Evolutionary conservation across 2,329 filamentous ascomycete species (phyloP), one percentile per base, ranked within the genome.

Genomic region (Beauveria sp.): DNA sequence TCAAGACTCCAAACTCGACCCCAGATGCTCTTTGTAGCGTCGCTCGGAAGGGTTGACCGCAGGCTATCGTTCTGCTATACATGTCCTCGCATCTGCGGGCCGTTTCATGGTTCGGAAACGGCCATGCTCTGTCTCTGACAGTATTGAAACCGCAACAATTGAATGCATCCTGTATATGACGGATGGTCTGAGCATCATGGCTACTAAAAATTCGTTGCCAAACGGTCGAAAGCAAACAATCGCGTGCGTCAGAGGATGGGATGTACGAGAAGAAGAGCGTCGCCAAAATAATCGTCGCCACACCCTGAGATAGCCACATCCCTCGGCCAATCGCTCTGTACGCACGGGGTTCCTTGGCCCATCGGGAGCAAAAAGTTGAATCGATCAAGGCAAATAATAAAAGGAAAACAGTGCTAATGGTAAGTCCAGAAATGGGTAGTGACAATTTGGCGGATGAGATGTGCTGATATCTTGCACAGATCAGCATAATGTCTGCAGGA

Each of bases 111-210:
- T 6, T 38, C 34, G 34, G 12, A 38, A 38, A 38, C 34, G 34
- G 34, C 34, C 34, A 38, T 16, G 34, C 34, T 16, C 34, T 38
- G 34, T 38, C 34, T 38, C 34, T 38, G 34, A 38, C 34, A 6
- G 75, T 80, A 56, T 76, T 77, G 51, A 88, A 77, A 1, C 87
- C 87, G 66, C 87, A 90, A 73, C 87, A 90, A 14, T 79, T 68
- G 40, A 88, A 78, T 0, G 78, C 70, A 67, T 89, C 83, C 66
- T 90, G 86, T 60, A 90, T 86, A 2, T 73, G 72, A 53, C 77
- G 75, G 60, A 89, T 79, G 2, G 76, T 71, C 2, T 65, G 67
- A 1, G 63, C 76, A 63, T 88, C 74, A 64, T 85, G 83, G 1
- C 64, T 61, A 40, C 64, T 64, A 46, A 66, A 69, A 3, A 68